Evolutionary conservation across 345 rosid genomes (phyloP), one percentile per base, ranked within the genome.

Genomic region (Eucalyptus regnans): DNA sequence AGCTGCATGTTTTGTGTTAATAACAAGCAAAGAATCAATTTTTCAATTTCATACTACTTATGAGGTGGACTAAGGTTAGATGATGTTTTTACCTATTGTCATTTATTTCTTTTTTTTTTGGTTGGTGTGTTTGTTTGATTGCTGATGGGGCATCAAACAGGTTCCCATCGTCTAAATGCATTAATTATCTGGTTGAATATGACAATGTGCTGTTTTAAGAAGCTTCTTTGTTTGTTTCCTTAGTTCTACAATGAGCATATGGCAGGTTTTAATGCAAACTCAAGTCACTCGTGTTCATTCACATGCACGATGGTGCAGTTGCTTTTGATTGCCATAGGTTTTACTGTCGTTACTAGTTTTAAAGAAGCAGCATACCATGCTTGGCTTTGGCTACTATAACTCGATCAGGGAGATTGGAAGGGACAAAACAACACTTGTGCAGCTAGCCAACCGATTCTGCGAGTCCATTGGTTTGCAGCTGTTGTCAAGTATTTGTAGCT

Each of bases 361-460:
- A 96, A 96, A 93, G 99, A 98, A 94, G 99, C 94, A 86, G 99
- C 99, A 27, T 97, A 96, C 56, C 56, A 7, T 51, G 56, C 56
- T 51, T 51, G 9, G 22, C 56, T 51, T 51, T 51, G 4, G 9
- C 22, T 51, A 51, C 56, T 51, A 51, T 51, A 51, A 51, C 0
- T 0, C 4, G 56, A 51, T 51, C 22, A 7, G 54, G 37, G 22
- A 7, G 22, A 51, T 51, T 51, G 22, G 56, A 41, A 41, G 22
- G 22, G 56, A 51, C 56, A 51, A 51, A 51, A 51, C 4, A 51
- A 51, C 0, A 49, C 50, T 13, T 49, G 50, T 49, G 15, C 15
- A 49, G 50, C 50, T 49, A 4, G 50, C 50, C 50, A 49, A 49
- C 50, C 15, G 13, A 2, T 49, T 49, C 5, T 5, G 5, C 13